Base-by-base conservation (phyloP, 306 rosid genomes). In the Gastrolobium bilobum region DNA sequence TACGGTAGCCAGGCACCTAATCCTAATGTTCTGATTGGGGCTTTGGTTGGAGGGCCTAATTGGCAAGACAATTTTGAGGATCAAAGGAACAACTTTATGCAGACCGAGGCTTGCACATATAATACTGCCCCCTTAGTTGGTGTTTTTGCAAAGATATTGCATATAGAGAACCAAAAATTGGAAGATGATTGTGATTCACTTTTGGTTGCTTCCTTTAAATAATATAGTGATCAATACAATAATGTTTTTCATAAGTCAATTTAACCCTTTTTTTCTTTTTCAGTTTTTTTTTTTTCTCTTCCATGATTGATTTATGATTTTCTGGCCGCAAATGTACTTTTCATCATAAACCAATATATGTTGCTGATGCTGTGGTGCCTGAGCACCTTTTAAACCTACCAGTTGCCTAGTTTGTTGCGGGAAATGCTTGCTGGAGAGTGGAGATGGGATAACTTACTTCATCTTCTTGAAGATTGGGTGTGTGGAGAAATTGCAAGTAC, bases 21-120 rank as follows among this genome's bases (percentile, higher is more conserved):
- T 38, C 98, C 97, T 8, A 96, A 93, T 54, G 85, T 89, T 68
- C 46, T 96, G 15, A 89, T 93, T 38, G 99, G 99, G 71, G 99
- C 99, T 9, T 74, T 96, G 80, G 99, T 96, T 10, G 99, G 99
- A 33, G 99, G 99, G 3, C 99, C 99, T 6, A 96, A 96, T 88
- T 67, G 57, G n/a, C 29, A 87, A 15, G 99, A 93, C 50, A 69
- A 84, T 43, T 96, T 96, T 83, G 72, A 81, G 46, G 99, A 96
- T 71, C 61, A 69, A 46, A 93, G 99, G 77, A 62, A 72, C 56
- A 96, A 96, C 67, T 96, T 71, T n/a, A 83, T 91, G 98, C 99
- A 96, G 65, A 96, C 99, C 3, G 99, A 96, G 85, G 99, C 99
- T 6, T 96, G 99, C 76, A 96, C 99, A 3, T 96, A 96, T 14